A percentile compares a stretch with the other conserved stretches of the same genome.
phyloP scores from a whole-genome alignment of 2,329 filamentous ascomycete genomes.

The Tolypocladium tundrense region DNA sequence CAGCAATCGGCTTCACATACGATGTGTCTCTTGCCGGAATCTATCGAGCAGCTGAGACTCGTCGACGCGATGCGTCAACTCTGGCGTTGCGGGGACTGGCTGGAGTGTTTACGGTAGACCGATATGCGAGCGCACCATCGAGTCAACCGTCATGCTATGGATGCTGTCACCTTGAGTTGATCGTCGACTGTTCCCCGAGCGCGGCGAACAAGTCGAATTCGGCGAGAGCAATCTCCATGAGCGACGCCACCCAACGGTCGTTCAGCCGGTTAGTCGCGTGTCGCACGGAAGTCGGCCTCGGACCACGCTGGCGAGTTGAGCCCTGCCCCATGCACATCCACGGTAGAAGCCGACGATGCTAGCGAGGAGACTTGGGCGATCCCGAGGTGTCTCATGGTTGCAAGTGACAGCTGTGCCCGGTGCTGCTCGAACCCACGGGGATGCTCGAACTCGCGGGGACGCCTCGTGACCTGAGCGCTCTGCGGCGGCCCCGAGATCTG shows the following conservation, averaged over 20 bases:
- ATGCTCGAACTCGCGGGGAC: not conserved
- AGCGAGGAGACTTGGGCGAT: not conserved
- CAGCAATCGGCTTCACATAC: not conserved
- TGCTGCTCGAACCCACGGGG: not conserved
- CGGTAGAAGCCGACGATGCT: not conserved
- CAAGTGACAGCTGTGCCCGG: not conserved
- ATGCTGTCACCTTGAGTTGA: not conserved
- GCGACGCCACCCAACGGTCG: not conserved
- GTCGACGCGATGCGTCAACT: not conserved
- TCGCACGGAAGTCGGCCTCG: not conserved
- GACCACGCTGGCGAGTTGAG: not conserved
- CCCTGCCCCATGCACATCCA: not conserved
- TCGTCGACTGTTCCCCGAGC: not conserved
- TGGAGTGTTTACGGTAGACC: not conserved
- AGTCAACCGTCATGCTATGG: not conserved
- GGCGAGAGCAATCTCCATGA: not conserved
- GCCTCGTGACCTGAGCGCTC: not conserved
- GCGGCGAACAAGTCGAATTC: not conserved
- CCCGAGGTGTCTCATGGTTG: not conserved
- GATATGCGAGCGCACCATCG: not conserved
- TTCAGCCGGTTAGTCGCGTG: not conserved
- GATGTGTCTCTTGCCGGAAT: too few species aligned
- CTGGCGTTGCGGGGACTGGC: not conserved
- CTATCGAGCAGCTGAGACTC: not conserved
- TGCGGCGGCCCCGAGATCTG: not conserved